Evolutionary conservation across 805 yeast species (phyloP).

Genomic region (Saccharomyces kudriavzevii): DNA sequence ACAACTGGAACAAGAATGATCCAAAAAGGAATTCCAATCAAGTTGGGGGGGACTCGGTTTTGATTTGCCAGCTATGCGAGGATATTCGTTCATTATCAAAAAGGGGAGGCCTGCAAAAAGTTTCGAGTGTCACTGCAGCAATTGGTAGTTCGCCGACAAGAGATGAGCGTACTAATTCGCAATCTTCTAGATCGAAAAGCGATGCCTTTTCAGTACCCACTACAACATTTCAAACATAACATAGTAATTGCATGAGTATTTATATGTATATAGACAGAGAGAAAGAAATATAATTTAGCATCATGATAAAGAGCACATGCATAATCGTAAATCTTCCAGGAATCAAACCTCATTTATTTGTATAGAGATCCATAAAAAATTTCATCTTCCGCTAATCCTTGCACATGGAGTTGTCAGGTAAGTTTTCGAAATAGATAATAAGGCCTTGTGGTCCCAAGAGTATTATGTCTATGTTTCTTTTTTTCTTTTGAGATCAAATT

Average conservation of each 20-base stretch:
- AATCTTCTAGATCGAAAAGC: constrained; percentile 1
- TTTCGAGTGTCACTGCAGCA: background rate
- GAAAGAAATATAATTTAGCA: background rate
- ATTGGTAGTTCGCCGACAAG: background rate
- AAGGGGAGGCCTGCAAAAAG: background rate
- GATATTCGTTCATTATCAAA: constrained; percentile 14
- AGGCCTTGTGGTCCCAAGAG: background rate
- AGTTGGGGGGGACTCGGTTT: constrained; percentile 30
- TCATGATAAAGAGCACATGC: background rate
- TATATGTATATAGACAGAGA: background rate
- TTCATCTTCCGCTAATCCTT: background rate
- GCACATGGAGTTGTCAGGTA: background rate
- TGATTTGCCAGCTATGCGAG: constrained; percentile 28
- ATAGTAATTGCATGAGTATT: background rate
- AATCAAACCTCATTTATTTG: background rate
- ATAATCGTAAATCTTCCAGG: background rate
- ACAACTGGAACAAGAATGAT: constrained; percentile 19
- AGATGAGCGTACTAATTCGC: background rate
- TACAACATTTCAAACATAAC: background rate
- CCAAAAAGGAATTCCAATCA: constrained; percentile 7
- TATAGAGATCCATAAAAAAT: background rate
- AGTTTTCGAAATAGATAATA: background rate
- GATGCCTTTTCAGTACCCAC: constrained; percentile 7
- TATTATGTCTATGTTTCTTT: background rate
- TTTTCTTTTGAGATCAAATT: background rate